Base-by-base conservation (phyloP, 305 asterid genomes). In the Petunia hybrid region DNA sequence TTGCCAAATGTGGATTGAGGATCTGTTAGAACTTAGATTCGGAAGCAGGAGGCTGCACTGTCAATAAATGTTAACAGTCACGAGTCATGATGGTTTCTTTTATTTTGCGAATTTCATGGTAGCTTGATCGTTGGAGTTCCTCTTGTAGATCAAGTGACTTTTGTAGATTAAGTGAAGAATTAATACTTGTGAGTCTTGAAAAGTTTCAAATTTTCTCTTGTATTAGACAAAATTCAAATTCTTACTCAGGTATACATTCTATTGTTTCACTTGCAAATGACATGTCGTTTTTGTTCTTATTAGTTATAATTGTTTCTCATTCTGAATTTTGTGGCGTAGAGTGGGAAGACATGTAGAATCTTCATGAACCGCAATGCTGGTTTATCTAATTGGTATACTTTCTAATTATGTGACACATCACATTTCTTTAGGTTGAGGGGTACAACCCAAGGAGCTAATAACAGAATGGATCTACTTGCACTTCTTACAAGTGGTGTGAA, bases 401-500 rank as follows among this genome's bases (percentile, higher is more conserved):
- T 35, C 78, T 70, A 69, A 10, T 73, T 40, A 51, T 51, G 1
- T 70, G 13, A 5, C 43, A 36, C 40, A 38, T 66, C 63, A 31
- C 63, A 38, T 65, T 16, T 45, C 36, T 67, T 81, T 83, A 95
- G 99, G 87, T 85, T 95, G 76, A 94, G 99, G 89, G 98, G 98
- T 73, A 95, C 98, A 5, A 82, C 84, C 39, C 80, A 82, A 53
- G 98, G 99, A 13, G 97, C 99, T 41, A 95, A 95, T 87, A 95
- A 95, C 76, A 85, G 98, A 84, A 84, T 95, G 97, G 97, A 95
- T 89, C 89, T 92, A 61, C 71, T 92, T 42, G 89, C 97, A 65
- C 93, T 95, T 36, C 94, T 95, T 43, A 95, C 99, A 8, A 87
- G 97, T 74, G 99, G 99, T 9, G 92, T 95, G 71, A 87, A 88